Conservation (phyloP, 140 eudicot genomes). For the Erigeron philadelphicus region DNA sequence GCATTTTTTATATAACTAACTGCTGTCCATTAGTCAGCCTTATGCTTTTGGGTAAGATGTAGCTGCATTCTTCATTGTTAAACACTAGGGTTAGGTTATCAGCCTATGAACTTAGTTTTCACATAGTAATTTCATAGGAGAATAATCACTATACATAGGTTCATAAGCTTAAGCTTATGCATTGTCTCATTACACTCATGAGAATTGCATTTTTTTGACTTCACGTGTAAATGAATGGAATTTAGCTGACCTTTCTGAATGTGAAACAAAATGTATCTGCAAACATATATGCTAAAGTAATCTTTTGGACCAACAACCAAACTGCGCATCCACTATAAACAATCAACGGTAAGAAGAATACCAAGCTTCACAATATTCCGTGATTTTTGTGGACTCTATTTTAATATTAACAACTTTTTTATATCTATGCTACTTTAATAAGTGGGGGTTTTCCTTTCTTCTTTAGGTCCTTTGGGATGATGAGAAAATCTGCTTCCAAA, state of each 20-base stretch:
- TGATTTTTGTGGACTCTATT: background rate
- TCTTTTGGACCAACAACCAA: background rate
- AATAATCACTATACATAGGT: constrained; percentile 3
- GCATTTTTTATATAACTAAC: background rate
- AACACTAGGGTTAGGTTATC: background rate
- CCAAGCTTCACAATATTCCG: background rate
- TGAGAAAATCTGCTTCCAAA: constrained; percentile 77
- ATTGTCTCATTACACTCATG: background rate
- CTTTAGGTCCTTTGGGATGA: constrained; percentile 79
- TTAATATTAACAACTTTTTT: background rate
- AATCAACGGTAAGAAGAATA: background rate
- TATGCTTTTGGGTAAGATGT: background rate
- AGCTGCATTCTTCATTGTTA: background rate
- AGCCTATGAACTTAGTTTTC: constrained; percentile 8
- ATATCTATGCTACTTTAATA: background rate
- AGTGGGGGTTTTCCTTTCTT: background rate
- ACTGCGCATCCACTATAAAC: background rate
- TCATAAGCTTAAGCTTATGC: constrained; percentile 7
- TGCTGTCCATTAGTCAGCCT: background rate
- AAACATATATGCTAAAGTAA: no score
- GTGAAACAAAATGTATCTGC: no score
- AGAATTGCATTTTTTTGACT: background rate
- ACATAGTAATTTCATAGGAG: constrained; percentile 5
- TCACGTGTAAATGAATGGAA: background rate
- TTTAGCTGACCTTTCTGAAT: background rate